Evolutionary conservation across 306 rosid species (phyloP), one percentile per base, ranked within the genome.

Genomic region (Begonia fuchsioides): DNA sequence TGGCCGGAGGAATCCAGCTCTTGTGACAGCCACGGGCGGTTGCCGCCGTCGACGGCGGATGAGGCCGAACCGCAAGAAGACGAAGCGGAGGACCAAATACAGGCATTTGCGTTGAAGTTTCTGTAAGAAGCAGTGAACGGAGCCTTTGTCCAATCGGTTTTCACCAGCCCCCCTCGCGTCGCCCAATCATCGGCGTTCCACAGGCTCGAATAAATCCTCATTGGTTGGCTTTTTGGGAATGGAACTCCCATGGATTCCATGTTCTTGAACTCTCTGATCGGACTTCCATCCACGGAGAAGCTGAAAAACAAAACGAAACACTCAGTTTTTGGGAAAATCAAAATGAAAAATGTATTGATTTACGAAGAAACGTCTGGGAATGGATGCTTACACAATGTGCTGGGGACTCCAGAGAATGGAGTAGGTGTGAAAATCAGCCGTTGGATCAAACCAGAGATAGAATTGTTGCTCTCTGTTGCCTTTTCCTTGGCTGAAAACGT

Each of bases 141-240:
- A 19, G 82, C 79, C 41, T 79, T 64, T 11, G 76, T 63, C 94
- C 94, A 83, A 59, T 79, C 74, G 0, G 84, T 83, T 59, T 83
- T 83, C 19, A 73, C 74, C 38, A 79, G 63, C 51, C 94, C 87
- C 20, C 94, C 87, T 71, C 84, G 76, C 1, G 93, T 82, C 43
- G 93, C 93, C 93, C 93, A 78, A 44, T 72, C 83, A 56, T 82
- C 93, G 0, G 83, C 93, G 48, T 71, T 73, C 93, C 94, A 79
- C 1, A 83, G 57, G 58, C 87, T 83, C 0, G 82, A 72, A 67
- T 71, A 66, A n/a, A 73, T 32, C 64, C 78, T 73, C 94, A 83
- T 76, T 0, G 88, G 65, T 26, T 83, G 84, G 51, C 55, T 67
- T 63, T 73, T 79, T 49, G 88, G 94, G 49, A 68, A 79, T 11